These are phyloP conservation scores for Excoecaria agallocha DNA, from an alignment of 345 rosid species.

Conservation along the genomic window DNA sequence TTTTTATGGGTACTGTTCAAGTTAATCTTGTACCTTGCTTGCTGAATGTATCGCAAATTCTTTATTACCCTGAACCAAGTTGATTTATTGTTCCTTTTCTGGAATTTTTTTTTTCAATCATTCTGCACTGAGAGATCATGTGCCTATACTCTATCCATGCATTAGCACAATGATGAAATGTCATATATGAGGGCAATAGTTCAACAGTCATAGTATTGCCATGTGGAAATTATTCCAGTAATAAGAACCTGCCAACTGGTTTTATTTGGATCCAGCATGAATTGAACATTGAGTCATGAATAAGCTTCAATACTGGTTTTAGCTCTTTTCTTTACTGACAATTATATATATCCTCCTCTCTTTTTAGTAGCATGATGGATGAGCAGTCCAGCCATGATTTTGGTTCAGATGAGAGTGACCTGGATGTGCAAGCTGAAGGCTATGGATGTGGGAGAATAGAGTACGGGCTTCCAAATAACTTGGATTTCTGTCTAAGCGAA, in stretches of 20 bases:
- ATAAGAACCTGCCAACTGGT: neutral
- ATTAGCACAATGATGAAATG: no score
- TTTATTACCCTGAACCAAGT: no score
- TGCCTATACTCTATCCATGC: no score
- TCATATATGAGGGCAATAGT: no score
- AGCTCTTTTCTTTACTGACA: neutral
- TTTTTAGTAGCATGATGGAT: slow-evolving; percentile 17
- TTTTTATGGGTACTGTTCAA: no score
- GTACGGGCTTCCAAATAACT: slow-evolving; percentile 19
- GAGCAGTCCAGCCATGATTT: slow-evolving; percentile 13
- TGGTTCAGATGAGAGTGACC: slow-evolving; percentile 24
- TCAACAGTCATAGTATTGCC: no score
- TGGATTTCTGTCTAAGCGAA: slow-evolving; percentile 35
- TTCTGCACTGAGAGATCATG: no score
- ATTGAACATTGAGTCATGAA: neutral
- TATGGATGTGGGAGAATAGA: slow-evolving; percentile 12
- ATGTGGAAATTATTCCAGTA: neutral
- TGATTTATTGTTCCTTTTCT: no score
- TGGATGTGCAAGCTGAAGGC: slow-evolving; percentile 21
- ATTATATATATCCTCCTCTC: no score
- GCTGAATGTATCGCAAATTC: no score
- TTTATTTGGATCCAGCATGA: neutral
- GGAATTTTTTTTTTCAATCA: no score
- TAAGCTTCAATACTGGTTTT: neutral
- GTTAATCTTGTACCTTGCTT: no score